Percentiles rank a stretch among this genome's conserved stretches.
Evolutionary conservation across 192 early-diverging fungal species (phyloP).

Genomic region (Entrophospora sp.): DNA sequence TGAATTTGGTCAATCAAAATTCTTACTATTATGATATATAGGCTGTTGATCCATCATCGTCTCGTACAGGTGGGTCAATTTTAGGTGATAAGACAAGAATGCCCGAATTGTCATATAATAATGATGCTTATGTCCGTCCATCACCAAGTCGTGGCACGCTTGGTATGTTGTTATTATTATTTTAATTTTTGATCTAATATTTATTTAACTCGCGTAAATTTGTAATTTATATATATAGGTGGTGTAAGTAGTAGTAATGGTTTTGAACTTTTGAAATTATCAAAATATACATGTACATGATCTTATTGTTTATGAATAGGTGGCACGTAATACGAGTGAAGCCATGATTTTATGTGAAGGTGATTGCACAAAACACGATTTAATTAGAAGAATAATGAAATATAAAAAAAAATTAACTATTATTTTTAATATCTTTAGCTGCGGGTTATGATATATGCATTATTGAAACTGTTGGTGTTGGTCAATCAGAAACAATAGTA

Average conservation of each 20-base stretch:
- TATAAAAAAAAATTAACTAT: background rate
- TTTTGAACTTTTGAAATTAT: background rate
- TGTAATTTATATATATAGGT: conserved; percentile 22
- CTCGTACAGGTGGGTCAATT: conserved; percentile 72
- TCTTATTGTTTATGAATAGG: conserved; percentile 29
- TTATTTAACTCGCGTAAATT: background rate
- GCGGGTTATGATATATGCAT: conserved; percentile 70
- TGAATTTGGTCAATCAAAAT: background rate
- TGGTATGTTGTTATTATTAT: conserved; percentile 33
- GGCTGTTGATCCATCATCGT: conserved; percentile 80
- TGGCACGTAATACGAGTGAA: conserved; percentile 74
- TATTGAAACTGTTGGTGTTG: conserved; percentile 81
- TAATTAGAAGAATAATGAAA: background rate
- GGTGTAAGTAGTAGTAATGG: conserved; percentile 23
- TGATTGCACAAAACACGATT: too few relatives aligned
- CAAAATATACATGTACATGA: background rate
- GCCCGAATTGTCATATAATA: conserved; percentile 56
- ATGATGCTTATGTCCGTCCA: conserved; percentile 66
- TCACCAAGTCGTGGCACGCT: conserved; percentile 68
- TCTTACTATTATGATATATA: conserved; percentile 20
- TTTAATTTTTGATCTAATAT: background rate
- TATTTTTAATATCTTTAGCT: conserved; percentile 34
- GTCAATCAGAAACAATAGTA: conserved; percentile 81
- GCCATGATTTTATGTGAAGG: conserved; percentile 73
- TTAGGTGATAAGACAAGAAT: conserved; percentile 83